Percentiles rank a stretch among this genome's conserved stretches.
Conservation (phyloP, 768 basidiomycete genomes). For the Lepiota venenata region DNA sequence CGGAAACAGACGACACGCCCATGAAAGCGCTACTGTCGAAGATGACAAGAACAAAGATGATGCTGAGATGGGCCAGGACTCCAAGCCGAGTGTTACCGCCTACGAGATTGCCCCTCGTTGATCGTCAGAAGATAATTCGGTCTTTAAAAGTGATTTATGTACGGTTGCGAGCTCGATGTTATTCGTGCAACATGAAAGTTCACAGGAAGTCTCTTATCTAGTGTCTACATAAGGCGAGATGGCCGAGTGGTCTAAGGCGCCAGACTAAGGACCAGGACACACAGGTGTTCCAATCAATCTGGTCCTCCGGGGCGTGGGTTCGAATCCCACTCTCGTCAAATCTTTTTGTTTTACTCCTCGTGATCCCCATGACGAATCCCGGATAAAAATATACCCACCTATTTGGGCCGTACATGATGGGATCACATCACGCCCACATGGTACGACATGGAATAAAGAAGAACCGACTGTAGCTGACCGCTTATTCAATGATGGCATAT, state of each 20-base stretch:
- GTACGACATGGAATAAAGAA: no score
- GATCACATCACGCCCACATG: no score
- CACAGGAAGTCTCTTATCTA: no score
- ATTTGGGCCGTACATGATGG: no score
- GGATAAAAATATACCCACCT: no score
- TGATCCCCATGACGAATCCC: no score
- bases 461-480: no score
- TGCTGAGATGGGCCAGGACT: not conserved
- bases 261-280: conserved; percentile 59
- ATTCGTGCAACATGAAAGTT: no score
- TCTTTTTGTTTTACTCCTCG: not conserved
- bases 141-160: no score
- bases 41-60: not conserved
- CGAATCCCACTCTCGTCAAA: conserved; percentile 50
- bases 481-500: no score
- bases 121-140: not conserved
- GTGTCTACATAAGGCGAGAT: conserved; percentile 41
- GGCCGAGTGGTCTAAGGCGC: conserved; percentile 91
- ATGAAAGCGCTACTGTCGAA: not conserved
- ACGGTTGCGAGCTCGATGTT: no score
- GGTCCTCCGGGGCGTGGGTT: conserved; percentile 49
- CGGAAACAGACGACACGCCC: conserved; percentile 8
- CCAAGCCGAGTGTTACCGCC: conserved; percentile 1
- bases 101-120: not conserved
- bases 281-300: conserved; percentile 16